Percentiles rank a stretch among this genome's conserved stretches.
These are phyloP conservation scores for Pyrenochaeta sp. DNA, from an alignment of 2,329 filamentous ascomycete genomes.

Conservation along the genomic window DNA sequence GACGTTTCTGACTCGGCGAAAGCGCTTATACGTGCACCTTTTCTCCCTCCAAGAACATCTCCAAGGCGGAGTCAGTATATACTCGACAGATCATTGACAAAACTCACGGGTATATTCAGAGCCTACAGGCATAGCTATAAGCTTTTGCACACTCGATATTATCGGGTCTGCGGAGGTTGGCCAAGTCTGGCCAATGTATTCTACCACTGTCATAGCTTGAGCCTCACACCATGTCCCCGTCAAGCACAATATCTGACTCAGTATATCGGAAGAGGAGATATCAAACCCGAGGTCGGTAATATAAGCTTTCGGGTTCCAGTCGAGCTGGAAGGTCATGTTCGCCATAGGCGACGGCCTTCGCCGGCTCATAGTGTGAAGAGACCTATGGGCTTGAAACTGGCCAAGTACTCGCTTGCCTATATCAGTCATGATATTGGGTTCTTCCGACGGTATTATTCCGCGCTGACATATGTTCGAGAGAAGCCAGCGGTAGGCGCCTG, in stretches of 20 bases:
- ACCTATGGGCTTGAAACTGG: not conserved
- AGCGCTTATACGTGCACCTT: too few relatives aligned
- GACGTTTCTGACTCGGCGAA: too few relatives aligned
- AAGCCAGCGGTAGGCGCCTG: too few relatives aligned
- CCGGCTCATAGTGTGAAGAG: not conserved
- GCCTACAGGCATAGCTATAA: not conserved
- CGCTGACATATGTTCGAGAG: too few relatives aligned
- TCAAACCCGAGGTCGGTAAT: not conserved
- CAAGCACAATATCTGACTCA: not conserved
- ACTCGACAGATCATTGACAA: not conserved
- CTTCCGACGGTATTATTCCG: not conserved
- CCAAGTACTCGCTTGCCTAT: too few relatives aligned
- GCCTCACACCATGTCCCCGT: constrained; percentile 1
- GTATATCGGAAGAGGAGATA: not conserved
- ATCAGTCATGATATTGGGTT: not conserved
- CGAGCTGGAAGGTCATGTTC: not conserved
- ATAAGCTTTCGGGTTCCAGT: not conserved
- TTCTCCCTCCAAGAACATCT: too few relatives aligned
- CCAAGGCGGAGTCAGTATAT: too few relatives aligned
- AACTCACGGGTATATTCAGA: not conserved
- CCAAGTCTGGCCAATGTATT: constrained; percentile 6
- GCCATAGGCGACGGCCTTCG: not conserved
- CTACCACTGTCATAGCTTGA: constrained; percentile 1
- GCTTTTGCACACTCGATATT: not conserved
- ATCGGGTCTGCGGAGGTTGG: not conserved